These are phyloP conservation scores for Populus alba DNA, from an alignment of 345 rosid genomes.

Conservation along the genomic window DNA sequence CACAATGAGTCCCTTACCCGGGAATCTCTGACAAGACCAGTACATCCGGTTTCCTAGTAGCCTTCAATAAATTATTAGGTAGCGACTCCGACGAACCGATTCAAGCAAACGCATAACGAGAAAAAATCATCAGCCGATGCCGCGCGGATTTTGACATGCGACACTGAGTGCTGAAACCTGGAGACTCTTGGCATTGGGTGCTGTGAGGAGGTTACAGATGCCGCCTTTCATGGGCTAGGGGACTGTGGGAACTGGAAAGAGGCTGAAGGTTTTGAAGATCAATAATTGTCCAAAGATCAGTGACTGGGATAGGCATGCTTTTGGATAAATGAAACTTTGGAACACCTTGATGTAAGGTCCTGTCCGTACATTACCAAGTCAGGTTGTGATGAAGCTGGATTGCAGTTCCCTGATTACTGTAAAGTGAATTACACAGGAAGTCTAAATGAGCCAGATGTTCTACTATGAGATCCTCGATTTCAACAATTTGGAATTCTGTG, in stretches of 20 bases:
- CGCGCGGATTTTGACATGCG: too few relatives aligned
- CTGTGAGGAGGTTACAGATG: slow-evolving; percentile 82
- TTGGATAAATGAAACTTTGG: slow-evolving; percentile 59
- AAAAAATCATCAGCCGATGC: too few relatives aligned
- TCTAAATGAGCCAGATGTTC: slow-evolving; percentile 61
- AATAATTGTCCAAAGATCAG: slow-evolving; percentile 70
- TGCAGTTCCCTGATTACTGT: slow-evolving; percentile 66
- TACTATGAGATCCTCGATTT: slow-evolving; percentile 29
- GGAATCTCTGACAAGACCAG: too few relatives aligned
- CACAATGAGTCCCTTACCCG: too few relatives aligned
- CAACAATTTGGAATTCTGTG: slow-evolving; percentile 3
- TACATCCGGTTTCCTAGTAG: too few relatives aligned
- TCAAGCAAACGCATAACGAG: too few relatives aligned
- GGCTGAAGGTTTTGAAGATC: slow-evolving; percentile 67
- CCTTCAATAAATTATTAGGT: too few relatives aligned
- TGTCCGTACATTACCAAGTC: slow-evolving; percentile 71
- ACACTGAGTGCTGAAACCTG: slow-evolving; percentile 67
- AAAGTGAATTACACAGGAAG: slow-evolving; percentile 76
- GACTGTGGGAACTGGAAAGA: slow-evolving; percentile 27
- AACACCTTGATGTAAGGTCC: slow-evolving; percentile 84
- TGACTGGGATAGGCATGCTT: slow-evolving; percentile 60
- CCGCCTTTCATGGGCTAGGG: slow-evolving; percentile 52
- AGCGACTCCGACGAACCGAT: too few relatives aligned
- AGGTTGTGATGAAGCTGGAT: slow-evolving; percentile 73
- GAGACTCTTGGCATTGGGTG: slow-evolving; percentile 90